Evolutionary conservation across 345 rosid species (phyloP).

Genomic region (Cardamine chenopodiifolia): DNA sequence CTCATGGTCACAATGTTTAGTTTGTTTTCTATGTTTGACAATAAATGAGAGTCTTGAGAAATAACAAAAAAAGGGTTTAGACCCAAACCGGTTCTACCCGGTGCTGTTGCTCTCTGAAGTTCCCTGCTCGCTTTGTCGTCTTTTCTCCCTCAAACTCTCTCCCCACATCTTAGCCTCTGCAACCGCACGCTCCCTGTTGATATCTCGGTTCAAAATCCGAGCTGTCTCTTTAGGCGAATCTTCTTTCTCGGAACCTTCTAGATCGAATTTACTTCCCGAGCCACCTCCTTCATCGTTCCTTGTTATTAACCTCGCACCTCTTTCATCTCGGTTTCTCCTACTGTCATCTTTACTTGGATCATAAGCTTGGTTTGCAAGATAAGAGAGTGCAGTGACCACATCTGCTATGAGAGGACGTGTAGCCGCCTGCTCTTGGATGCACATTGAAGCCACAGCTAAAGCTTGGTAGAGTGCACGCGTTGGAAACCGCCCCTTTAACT

Average conservation of each 20-base stretch:
- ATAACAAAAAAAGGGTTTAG: slow-evolving; percentile 28
- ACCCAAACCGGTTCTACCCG: slow-evolving; percentile 35
- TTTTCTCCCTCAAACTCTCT: slow-evolving; percentile 87
- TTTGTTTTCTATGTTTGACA: slow-evolving; percentile 41
- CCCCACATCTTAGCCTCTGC: slow-evolving; percentile 99
- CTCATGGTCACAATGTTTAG: slow-evolving; percentile 16
- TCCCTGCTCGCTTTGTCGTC: slow-evolving; percentile 70
- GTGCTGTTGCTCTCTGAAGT: slow-evolving; percentile 41
- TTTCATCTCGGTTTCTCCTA: slow-evolving; percentile 61
- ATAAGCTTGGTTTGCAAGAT: slow-evolving; percentile 81
- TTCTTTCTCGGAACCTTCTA: slow-evolving; percentile 85
- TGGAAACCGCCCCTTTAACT: slow-evolving; percentile 76
- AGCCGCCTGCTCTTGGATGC: slow-evolving; percentile 97
- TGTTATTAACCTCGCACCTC: slow-evolving; percentile 55
- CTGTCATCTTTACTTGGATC: slow-evolving; percentile 64
- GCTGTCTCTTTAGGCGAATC: slow-evolving; percentile 83
- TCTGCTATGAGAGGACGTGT: slow-evolving; percentile 93
- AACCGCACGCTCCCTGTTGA: slow-evolving; percentile 87
- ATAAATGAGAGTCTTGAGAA: slow-evolving; percentile 32
- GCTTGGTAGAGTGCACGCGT: slow-evolving; percentile 93
- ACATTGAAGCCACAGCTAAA: slow-evolving; percentile 95
- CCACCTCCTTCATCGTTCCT: slow-evolving; percentile 75
- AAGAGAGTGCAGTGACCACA: slow-evolving; percentile 92
- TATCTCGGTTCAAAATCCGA: slow-evolving; percentile 66
- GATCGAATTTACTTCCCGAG: slow-evolving; percentile 71